Conservation (phyloP, 306 rosid species). For the Morella rubra region DNA sequence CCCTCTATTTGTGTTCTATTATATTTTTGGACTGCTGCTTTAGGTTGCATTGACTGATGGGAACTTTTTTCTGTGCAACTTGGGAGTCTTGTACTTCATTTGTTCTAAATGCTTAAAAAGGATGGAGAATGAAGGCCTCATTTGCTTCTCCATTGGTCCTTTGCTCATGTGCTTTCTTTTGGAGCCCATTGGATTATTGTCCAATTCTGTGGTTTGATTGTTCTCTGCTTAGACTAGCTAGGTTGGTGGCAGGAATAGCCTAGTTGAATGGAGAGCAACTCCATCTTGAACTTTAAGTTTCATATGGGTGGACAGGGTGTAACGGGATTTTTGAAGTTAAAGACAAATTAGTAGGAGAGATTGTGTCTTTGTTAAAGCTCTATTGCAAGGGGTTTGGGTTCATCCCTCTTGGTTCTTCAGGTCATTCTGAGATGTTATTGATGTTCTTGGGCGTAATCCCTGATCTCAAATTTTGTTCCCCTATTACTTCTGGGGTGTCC, state of each 20-base stretch:
- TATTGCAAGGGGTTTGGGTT: background rate
- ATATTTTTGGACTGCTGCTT: background rate
- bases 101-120: background rate
- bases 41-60: background rate
- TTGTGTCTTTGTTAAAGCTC: background rate
- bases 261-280: background rate
- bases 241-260: background rate
- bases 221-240: background rate
- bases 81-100: background rate
- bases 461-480: background rate
- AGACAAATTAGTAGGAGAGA: background rate
- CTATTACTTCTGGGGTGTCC: background rate
- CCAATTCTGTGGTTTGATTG: background rate
- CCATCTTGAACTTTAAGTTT: background rate
- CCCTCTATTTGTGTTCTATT: background rate
- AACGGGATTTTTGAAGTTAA: background rate
- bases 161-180: background rate
- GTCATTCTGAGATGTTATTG: background rate
- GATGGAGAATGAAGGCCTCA: background rate
- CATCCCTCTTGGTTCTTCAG: background rate
- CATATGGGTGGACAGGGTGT: background rate
- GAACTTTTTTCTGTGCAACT: background rate
- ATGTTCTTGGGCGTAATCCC: background rate
- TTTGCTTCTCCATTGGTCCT: background rate
- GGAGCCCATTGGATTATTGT: background rate